Evolutionary conservation across 495 filamentous ascomycete genomes (phyloP), one percentile per base, ranked within the genome.

Genomic region (Penicillium riverlandense): DNA sequence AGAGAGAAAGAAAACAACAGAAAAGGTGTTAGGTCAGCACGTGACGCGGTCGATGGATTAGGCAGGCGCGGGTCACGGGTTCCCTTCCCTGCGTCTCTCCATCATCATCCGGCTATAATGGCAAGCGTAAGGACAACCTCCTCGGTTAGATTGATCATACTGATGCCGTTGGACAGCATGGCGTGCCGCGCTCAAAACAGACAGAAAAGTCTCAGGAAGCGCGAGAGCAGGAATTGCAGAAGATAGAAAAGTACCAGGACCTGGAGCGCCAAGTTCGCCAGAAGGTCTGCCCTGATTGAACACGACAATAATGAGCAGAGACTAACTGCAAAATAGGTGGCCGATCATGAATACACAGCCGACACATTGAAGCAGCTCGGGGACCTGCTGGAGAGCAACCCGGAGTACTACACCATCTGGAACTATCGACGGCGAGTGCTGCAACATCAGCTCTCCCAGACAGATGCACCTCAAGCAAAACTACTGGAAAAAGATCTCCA

Each of bases 371-470:
- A 78, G 42, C 76, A 88, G 47, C 94, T 88, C 29, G 83, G 88
- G 12, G 79, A 82, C 43, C 78, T 99, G 41, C 75, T 99, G 40
- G 79, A 74, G 30, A 76, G 79, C 53, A 99, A 99, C 68, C 94
- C 92, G 9, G 92, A 99, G 66, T 96, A 95, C 72, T 97, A 96
- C 71, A 96, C 92, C 15, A 79, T 90, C 70, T 99, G 92, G 92
- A 99, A 99, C 72, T 80, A 86, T 67, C 86, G 92, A 49, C 85
- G 92, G 43, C 77, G 78, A 47, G 69, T 80, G 4, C 56, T 84
- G n/a, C 68, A 61, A 33, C 55, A 72, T 40, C 65, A 72, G 15
- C 71, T 81, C 37, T 56, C 56, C 36, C 56, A 59, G 31, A 53
- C 54, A 41, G 42, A 29, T 34, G 44, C 30, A 16, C 52, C 51